These are phyloP conservation scores for Phallus indusiatus DNA, from an alignment of 768 basidiomycete species.

Conservation along the genomic window DNA sequence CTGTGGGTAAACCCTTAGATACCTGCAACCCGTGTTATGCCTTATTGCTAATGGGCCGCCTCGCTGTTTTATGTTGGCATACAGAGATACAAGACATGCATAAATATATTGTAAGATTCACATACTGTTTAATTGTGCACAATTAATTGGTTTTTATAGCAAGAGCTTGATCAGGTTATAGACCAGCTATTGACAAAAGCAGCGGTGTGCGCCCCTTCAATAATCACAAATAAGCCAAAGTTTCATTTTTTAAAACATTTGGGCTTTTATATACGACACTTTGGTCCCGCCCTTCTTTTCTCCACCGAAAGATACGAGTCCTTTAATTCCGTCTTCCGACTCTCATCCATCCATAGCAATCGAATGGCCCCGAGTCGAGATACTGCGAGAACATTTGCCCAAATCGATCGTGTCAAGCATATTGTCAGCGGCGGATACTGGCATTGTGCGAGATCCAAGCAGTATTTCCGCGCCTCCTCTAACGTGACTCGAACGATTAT, in stretches of 20 bases:
- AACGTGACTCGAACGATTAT: background rate
- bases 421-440: conserved; percentile 23
- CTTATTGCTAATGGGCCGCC: conserved; percentile 20
- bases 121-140: background rate
- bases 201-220: conserved; percentile 17
- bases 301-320: background rate
- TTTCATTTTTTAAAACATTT: conserved; percentile 15
- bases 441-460: background rate
- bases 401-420: conserved; percentile 21
- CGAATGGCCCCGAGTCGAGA: conserved; percentile 13
- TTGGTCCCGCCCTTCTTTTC: background rate
- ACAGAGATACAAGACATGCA: conserved; percentile 28
- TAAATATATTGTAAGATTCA: conserved; percentile 25
- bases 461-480: background rate
- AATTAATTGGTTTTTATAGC: conserved; percentile 8
- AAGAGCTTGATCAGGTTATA: conserved; percentile 22
- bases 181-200: conserved; percentile 27
- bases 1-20: too few species aligned
- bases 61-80: conserved; percentile 33
- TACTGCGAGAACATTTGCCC: conserved; percentile 11
- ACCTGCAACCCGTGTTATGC: too few species aligned
- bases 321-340: background rate
- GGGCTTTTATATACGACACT: background rate
- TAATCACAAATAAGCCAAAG: conserved; percentile 36
- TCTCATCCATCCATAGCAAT: conserved; percentile 10